Evolutionary conservation across 768 basidiomycete species (phyloP).

Genomic region (Macrocybe gigantea): DNA sequence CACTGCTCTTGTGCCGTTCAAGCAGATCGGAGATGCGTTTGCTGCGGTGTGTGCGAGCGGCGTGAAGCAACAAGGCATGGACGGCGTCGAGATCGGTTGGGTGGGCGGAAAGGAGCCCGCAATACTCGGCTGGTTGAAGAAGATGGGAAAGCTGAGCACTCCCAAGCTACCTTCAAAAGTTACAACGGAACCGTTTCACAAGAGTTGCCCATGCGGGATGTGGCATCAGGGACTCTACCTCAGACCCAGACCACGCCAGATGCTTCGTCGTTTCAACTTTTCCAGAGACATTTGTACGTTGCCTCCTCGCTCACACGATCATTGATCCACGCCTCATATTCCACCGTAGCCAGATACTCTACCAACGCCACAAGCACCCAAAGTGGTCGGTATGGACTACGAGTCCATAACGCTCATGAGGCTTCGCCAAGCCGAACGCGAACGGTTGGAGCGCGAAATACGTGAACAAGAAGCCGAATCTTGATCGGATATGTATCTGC

Average conservation of each 20-base stretch:
- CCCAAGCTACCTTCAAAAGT: not conserved
- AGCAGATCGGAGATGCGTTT: conserved; percentile 71
- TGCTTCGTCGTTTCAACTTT: conserved; percentile 54
- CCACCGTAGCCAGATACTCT: conserved; percentile 20
- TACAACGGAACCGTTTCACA: too few species aligned
- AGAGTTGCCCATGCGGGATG: too few species aligned
- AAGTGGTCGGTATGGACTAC: conserved; percentile 51
- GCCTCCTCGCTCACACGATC: not conserved
- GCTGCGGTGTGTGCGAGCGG: conserved; percentile 64
- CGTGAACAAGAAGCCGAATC: conserved; percentile 52
- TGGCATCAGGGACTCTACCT: conserved; percentile 9
- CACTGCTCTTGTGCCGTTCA: conserved; percentile 72
- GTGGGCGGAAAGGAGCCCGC: conserved; percentile 69
- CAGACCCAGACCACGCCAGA: conserved; percentile 22
- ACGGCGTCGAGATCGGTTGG: conserved; percentile 68
- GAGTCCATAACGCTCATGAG: conserved; percentile 78
- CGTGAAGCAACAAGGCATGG: conserved; percentile 42
- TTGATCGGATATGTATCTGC: too few species aligned
- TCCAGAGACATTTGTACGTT: conserved; percentile 49
- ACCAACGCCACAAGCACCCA: conserved; percentile 15
- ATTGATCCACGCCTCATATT: conserved; percentile 4
- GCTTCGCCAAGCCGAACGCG: conserved; percentile 75
- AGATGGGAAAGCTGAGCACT: conserved; percentile 56
- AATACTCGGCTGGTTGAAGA: conserved; percentile 67
- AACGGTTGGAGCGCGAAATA: conserved; percentile 72